phyloP scores from a whole-genome alignment of 768 basidiomycete species.

The Paxillus rubicundulus region DNA sequence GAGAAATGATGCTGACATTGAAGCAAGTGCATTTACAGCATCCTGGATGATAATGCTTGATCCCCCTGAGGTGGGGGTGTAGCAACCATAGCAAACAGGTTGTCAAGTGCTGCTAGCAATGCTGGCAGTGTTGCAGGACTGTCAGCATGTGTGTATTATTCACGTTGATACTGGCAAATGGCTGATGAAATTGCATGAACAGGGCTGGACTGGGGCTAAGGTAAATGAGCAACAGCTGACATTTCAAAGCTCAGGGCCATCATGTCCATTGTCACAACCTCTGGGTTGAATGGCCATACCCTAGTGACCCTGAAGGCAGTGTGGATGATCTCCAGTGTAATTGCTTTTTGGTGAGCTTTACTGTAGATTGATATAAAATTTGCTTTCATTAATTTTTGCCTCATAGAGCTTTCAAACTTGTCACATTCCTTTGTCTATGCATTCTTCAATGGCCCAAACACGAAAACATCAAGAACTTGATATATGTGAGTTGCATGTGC shows the following conservation, averaged over 20 bases:
- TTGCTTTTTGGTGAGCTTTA: slow-evolving; percentile 29
- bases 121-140: no score
- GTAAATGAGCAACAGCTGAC: slow-evolving; percentile 10
- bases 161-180: no score
- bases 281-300: slow-evolving; percentile 36
- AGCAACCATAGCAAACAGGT: no score
- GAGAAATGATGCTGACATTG: slow-evolving; percentile 10
- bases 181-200: slow-evolving; percentile 1
- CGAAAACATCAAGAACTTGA: slow-evolving; percentile 42
- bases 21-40: not conserved
- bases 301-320: slow-evolving; percentile 41
- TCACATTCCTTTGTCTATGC: slow-evolving; percentile 23
- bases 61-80: no score
- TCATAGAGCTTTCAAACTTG: slow-evolving; percentile 24
- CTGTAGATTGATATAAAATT: slow-evolving; percentile 40
- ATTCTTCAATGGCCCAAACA: slow-evolving; percentile 31
- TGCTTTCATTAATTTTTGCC: slow-evolving; percentile 29
- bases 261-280: slow-evolving; percentile 31
- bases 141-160: no score
- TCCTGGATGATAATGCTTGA: no score
- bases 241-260: slow-evolving; percentile 24
- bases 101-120: no score
- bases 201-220: not conserved
- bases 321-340: slow-evolving; percentile 33
- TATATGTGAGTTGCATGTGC: slow-evolving; percentile 44